These are phyloP conservation scores for Pichia manshurica DNA, from an alignment of 805 yeast genomes.

Conservation along the genomic window DNA sequence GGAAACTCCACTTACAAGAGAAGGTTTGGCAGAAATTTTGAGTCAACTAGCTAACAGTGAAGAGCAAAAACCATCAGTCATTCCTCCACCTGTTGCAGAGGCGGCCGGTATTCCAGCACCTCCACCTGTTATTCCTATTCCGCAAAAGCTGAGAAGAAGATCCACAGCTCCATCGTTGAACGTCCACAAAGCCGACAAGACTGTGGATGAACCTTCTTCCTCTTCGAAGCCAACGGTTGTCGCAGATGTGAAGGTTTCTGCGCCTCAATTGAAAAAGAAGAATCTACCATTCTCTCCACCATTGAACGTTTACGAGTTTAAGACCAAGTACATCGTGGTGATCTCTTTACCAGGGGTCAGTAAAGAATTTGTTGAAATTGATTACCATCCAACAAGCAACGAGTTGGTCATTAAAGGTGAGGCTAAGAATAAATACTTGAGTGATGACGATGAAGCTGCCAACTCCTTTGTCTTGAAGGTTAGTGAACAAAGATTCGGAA, in stretches of 20 bases:
- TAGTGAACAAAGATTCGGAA: slow-evolving; percentile 51
- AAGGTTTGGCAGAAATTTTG: slow-evolving; percentile 11
- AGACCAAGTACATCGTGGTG: slow-evolving; percentile 40
- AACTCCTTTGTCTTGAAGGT: slow-evolving; percentile 35
- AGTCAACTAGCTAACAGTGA: slow-evolving; percentile 1
- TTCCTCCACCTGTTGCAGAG: neutral
- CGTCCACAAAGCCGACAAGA: slow-evolving; percentile 17
- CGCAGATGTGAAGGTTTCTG: slow-evolving; percentile 7
- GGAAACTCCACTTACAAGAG: slow-evolving; percentile 11
- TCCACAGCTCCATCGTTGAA: slow-evolving; percentile 18
- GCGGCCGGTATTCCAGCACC: neutral
- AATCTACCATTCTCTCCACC: slow-evolving; percentile 52
- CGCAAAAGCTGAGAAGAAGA: slow-evolving; percentile 12
- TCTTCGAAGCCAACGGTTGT: slow-evolving; percentile 1
- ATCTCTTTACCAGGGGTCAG: slow-evolving; percentile 57
- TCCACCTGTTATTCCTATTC: neutral
- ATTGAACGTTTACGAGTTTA: slow-evolving; percentile 50
- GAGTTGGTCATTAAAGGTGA: slow-evolving; percentile 50
- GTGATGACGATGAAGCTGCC: slow-evolving; percentile 30
- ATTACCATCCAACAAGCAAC: slow-evolving; percentile 53
- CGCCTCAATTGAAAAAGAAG: slow-evolving; percentile 14
- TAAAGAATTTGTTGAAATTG: slow-evolving; percentile 46
- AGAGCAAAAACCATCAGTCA: neutral
- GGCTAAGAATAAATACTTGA: slow-evolving; percentile 34
- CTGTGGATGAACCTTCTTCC: slow-evolving; percentile 4